Base-by-base conservation (phyloP, 257 asterid genomes). In the Verbascum thapsus region DNA sequence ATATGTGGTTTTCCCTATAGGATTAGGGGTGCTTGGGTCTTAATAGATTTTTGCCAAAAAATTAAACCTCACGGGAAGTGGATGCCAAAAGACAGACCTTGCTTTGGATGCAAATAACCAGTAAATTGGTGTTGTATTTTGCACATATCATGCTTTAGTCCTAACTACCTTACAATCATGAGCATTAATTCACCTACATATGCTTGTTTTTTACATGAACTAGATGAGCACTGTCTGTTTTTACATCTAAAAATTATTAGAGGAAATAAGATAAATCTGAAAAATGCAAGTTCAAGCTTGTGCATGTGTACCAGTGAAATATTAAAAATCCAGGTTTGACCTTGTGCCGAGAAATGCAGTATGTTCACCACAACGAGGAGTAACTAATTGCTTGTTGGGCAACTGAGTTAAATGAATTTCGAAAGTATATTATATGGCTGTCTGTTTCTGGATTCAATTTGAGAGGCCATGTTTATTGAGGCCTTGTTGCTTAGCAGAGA, bases 71-170 rank as follows among this genome's bases (percentile, higher is more conserved):
- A 26, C 32, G 5, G 32, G 32, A 5, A 26, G 32, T 26, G 32
- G 32, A 26, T 26, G 5, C 32, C 32, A 26, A 26, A 26, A 26
- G 5, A 26, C 32, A 26, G 5, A 26, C 32, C 32, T 26, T 26
- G 2, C 32, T 26, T 26, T 26, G 32, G 3, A 26, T 26, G 32
- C 32, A 26, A 26, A 26, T 26, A 26, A 26, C 32, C 32, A 26
- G 32, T 26, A 26, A 26, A 26, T 26, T 26, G 32, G 32, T 26
- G 32, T 26, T 26, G 32, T 26, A 5, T 32, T 43, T 57, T 42
- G 32, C 15, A 35, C 58, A 35, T 65, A 64, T n/a, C 54, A 43
- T 67, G 64, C 64, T 52, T 49, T 34, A 12, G 3, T 51, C 69
- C 32, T 51, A 38, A 66, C 9, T 61, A 50, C 58, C 40, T 32